Evolutionary conservation across 345 rosid genomes (phyloP), one percentile per base, ranked within the genome.

Genomic region (Citropsis articulata): DNA sequence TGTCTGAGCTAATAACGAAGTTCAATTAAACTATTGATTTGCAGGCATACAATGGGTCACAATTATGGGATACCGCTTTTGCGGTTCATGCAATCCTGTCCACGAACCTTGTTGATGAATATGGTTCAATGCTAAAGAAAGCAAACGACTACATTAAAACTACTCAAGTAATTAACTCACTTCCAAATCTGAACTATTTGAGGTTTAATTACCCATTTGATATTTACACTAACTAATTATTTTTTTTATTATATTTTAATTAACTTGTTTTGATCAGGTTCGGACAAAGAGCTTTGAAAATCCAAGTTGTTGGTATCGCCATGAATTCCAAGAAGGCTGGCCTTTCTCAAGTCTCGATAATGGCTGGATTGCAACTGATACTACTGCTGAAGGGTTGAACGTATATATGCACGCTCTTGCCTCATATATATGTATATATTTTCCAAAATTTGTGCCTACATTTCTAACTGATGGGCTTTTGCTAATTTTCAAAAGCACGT

Each of bases 31-130:
- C 22, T 53, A 40, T 9, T n/a, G 30, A 16, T 18, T 16, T 21
- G 28, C 86, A 91, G 90, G 95, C 91, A 33, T 86, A 90, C 81
- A 89, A 88, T n/a, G 97, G 97, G 5, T 83, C 90, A 69, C 97
- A 93, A 72, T 53, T 87, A 5, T 93, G 95, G 97, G 95, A 93
- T 64, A 88, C 85, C 25, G 71, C 77, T 9, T 88, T 93, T 22
- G 85, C 93, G 22, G 87, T 89, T 57, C 98, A 91, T 77, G 89
- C 88, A 69, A 83, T 91, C 59, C 68, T 86, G 27, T 80, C 94
- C 1, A 85, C 98, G 25, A 80, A 85, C 12, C 78, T 88, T 21
- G 78, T 70, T 4, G 86, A 87, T 33, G 90, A 86, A 24, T 86
- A 76, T 64, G 85, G 79, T 35, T 61, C 85, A 2, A 78, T 84